Evolutionary conservation across 306 rosid species (phyloP), one percentile per base, ranked within the genome.

Genomic region (Sicyos baderoa): DNA sequence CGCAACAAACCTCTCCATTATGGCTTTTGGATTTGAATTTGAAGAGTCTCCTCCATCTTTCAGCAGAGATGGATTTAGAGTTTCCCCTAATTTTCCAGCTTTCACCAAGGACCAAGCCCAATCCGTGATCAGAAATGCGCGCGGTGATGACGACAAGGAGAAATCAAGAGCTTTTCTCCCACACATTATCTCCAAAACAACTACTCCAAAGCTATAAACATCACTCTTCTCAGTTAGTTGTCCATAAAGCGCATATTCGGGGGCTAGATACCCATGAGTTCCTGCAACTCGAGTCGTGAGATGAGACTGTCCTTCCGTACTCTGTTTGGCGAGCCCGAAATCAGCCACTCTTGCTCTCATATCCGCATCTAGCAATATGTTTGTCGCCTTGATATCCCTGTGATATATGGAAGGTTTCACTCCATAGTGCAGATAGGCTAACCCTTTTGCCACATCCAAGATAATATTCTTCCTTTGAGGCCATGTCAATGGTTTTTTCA

Each of bases 221-320:
- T 94, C 99, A 50, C 99, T 94, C 75, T 94, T 94, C 87, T 94
- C 99, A 0, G 99, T 94, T 15, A 94, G 81, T 70, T 94, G 99
- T 62, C 99, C 99, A 18, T 94, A 94, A 5, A 94, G 88, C 0
- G 99, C 99, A 17, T 94, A 94, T 69, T 90, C 99, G 0, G 99
- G 99, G 47, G 97, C 97, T 18, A 94, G 69, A 82, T 94, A 94
- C 21, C 99, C 99, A 14, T 93, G 99, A 71, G 99, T 90, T 55
- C 99, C 99, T 8, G 99, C 99, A 57, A 93, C 99, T 77, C 99
- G 82, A 9, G 99, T 93, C 17, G 99, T 88, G 65, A 93, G 91
- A 88, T 93, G 97, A 76, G 99, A 93, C 81, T 90, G 96, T 16
- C 99, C 99, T 73, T 93, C 97, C 84, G 83, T 76, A 74, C 83